These are phyloP conservation scores for Phytopythium ostracodes DNA, from an alignment of 352 stramenopile genomes.

Conservation along the genomic window DNA sequence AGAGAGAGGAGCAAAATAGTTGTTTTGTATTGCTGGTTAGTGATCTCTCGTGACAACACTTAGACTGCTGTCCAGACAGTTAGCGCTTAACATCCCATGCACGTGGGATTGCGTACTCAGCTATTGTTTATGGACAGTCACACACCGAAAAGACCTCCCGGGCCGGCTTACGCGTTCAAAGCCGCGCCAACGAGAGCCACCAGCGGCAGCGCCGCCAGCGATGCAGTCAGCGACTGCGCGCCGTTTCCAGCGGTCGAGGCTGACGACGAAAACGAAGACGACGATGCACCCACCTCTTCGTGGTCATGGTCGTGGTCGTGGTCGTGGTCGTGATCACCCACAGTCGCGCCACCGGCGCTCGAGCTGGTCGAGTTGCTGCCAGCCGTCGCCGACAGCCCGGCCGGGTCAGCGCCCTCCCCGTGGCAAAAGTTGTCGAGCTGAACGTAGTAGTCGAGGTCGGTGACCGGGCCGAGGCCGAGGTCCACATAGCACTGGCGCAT, in stretches of 20 bases:
- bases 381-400: slow-evolving; percentile 7
- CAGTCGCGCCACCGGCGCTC: slow-evolving; percentile 6
- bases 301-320: slow-evolving; percentile 6
- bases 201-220: slow-evolving; percentile 9
- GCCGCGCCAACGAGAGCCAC: slow-evolving; percentile 33
- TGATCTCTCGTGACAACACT: too few species aligned
- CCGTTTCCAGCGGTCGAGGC: slow-evolving; percentile 8
- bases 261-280: slow-evolving; percentile 6
- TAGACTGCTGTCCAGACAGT: too few species aligned
- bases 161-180: slow-evolving; percentile 24
- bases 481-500: slow-evolving; percentile 29
- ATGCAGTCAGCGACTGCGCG: slow-evolving; percentile 8
- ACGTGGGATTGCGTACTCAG: too few species aligned
- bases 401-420: slow-evolving; percentile 31
- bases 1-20: too few species aligned
- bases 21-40: too few species aligned
- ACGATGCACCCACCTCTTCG: slow-evolving; percentile 9
- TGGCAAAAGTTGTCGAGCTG: slow-evolving; percentile 41
- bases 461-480: slow-evolving; percentile 21
- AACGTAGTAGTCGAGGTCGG: slow-evolving; percentile 32
- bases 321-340: slow-evolving; percentile 14
- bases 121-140: background rate
- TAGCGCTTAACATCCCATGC: too few species aligned
- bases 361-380: slow-evolving; percentile 17
- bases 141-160: background rate